phyloP scores from a whole-genome alignment of 2,329 filamentous ascomycete genomes.

The Zymoseptoria ardabiliae region DNA sequence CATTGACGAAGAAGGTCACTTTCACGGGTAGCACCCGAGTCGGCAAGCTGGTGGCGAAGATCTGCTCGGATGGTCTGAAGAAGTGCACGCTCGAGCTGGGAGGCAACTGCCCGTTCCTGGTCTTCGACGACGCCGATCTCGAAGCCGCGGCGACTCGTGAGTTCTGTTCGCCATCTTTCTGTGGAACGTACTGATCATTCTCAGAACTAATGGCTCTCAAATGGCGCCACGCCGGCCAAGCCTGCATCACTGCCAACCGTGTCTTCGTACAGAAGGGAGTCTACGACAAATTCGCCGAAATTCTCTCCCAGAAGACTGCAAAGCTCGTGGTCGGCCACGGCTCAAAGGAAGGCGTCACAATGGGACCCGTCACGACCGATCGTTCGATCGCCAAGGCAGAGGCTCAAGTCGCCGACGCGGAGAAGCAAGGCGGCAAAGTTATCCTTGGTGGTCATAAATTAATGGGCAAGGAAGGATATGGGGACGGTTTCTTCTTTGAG shows the following conservation, averaged over 20 bases:
- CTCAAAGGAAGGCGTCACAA: conserved; percentile 47
- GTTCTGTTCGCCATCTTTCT: no score
- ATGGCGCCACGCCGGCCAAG: conserved; percentile 56
- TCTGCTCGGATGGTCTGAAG: conserved; percentile 55
- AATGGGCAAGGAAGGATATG: conserved; percentile 31
- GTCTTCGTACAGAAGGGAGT: conserved; percentile 58
- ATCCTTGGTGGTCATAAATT: conserved; percentile 52
- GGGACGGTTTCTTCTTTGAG: conserved; percentile 60
- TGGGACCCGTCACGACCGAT: conserved; percentile 54
- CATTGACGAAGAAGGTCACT: conserved; percentile 53
- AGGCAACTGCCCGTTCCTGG: conserved; percentile 57
- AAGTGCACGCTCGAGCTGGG: conserved; percentile 59
- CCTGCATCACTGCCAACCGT: conserved; percentile 58
- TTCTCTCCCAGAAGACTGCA: conserved; percentile 47
- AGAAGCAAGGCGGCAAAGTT: conserved; percentile 55
- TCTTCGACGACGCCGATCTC: conserved; percentile 58
- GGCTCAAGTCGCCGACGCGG: conserved; percentile 53
- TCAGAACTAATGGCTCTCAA: conserved; percentile 43
- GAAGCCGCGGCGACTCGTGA: conserved; percentile 47
- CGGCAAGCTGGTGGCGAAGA: conserved; percentile 54
- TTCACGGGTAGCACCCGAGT: conserved; percentile 56
- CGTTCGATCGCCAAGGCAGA: conserved; percentile 50
- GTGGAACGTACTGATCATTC: conserved; percentile 2
- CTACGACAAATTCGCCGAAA: conserved; percentile 53
- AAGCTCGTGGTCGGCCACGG: conserved; percentile 57